Evolutionary conservation across 2,329 filamentous ascomycete genomes (phyloP), one percentile per base, ranked within the genome.

Genomic region (Aureobasidium leucospermi): DNA sequence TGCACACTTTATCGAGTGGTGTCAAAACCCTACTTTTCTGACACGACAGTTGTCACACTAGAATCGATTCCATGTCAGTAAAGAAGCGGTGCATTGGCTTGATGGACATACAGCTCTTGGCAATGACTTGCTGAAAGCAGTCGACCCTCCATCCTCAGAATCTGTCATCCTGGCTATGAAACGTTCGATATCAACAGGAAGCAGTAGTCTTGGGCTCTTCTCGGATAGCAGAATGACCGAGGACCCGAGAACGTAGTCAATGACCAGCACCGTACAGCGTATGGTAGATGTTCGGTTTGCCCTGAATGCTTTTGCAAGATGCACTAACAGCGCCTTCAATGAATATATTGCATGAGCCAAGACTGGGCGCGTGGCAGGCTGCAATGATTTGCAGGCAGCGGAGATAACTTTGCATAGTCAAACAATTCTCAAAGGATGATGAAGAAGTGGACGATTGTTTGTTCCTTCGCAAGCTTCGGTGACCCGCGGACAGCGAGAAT

Each of bases 61-160:
- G 13, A 15, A 7, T n/a, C 19, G 15, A 3, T 11, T 15, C 36
- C 28, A 38, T 29, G 52, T 56, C 31, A 56, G 16, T 11, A 29
- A 9, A 10, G 11, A 8, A 11, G 38, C 13, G n/a, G 28, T 38
- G 34, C 6, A 7, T 39, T 36, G 29, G 10, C 11, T 11, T 5
- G 32, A 10, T 16, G 4, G 7, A 56, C 52, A 34, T 46, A 56
- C 52, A 28, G 52, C 52, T 56, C 52, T 46, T 28, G 52, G 52
- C 41, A 56, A 36, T 29, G 52, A 56, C 41, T 36, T 56, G 52
- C 52, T 56, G 41, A 56, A 56, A 16, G 52, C 41, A 45, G 41
- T 45, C 13, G 41, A 6, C n/a, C 23, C 23, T 23, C 32, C 52
- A 11, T 46, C 41, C 19, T 46, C 52, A 28, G 52, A 46, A 4